Evolutionary conservation across 768 basidiomycete species (phyloP).

Genomic region (Podaxis carcinomalis): DNA sequence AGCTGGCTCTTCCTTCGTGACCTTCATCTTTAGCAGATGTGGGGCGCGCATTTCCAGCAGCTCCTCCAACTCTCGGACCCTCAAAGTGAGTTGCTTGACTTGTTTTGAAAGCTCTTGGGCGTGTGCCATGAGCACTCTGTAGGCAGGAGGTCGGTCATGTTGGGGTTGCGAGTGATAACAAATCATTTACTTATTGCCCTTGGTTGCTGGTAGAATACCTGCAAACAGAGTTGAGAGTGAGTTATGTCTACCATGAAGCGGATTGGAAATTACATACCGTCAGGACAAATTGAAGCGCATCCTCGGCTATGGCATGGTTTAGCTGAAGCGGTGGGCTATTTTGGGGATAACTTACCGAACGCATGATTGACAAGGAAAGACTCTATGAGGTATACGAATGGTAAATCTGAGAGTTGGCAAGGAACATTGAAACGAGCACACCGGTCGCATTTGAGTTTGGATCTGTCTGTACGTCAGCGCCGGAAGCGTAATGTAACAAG

Average conservation of each 20-base stretch:
- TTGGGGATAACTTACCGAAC: slow-evolving; percentile 26
- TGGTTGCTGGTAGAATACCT: slow-evolving; percentile 49
- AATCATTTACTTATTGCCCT: slow-evolving; percentile 47
- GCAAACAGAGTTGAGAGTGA: neutral
- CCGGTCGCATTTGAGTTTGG: slow-evolving; percentile 55
- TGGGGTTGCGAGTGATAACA: too few relatives aligned
- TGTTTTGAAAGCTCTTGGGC: slow-evolving; percentile 43
- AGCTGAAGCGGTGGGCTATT: neutral
- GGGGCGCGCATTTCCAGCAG: slow-evolving; percentile 26
- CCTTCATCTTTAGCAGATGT: slow-evolving; percentile 5
- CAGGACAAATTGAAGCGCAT: slow-evolving; percentile 48
- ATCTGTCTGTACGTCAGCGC: slow-evolving; percentile 24
- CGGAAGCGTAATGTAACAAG: neutral
- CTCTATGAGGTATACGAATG: slow-evolving; percentile 21
- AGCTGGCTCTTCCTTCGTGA: slow-evolving; percentile 1
- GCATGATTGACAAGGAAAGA: slow-evolving; percentile 54
- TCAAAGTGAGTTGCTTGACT: slow-evolving; percentile 35
- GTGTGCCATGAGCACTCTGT: slow-evolving; percentile 48
- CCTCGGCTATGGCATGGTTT: slow-evolving; percentile 31
- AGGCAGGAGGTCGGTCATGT: neutral
- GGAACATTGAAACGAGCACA: slow-evolving; percentile 11
- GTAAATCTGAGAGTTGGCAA: neutral
- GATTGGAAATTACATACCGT: slow-evolving; percentile 26
- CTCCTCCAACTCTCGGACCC: slow-evolving; percentile 43
- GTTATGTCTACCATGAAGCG: neutral